These are phyloP conservation scores for Fulvia fulva DNA, from an alignment of 2,329 filamentous ascomycete genomes.

Conservation along the genomic window DNA sequence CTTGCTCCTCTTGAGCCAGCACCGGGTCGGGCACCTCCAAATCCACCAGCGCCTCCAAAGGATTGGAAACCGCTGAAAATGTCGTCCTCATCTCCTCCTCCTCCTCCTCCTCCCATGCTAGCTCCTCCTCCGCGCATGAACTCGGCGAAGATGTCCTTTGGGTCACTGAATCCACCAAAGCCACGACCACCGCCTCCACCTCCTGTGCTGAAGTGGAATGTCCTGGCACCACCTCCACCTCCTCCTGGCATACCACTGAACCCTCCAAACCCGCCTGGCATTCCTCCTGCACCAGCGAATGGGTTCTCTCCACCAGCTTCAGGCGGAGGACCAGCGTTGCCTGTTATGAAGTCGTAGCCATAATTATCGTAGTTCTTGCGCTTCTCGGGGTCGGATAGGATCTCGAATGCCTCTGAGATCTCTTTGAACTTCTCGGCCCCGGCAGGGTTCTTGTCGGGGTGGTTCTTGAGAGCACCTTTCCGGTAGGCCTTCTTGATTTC, in stretches of 20 bases:
- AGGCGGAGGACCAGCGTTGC: conserved; percentile 46
- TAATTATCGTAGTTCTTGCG: conserved; percentile 92
- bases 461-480: conserved; percentile 76
- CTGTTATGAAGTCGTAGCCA: conserved; percentile 78
- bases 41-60: conserved; percentile 37
- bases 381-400: conserved; percentile 94
- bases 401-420: conserved; percentile 92
- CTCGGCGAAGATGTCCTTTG: conserved; percentile 78
- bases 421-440: conserved; percentile 97
- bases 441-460: conserved; percentile 93
- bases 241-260: conserved; percentile 35
- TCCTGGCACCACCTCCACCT: conserved; percentile 48
- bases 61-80: conserved; percentile 50
- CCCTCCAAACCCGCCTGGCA: conserved; percentile 55
- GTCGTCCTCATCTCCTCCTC: conserved; percentile 47
- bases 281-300: conserved; percentile 45
- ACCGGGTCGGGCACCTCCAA: conserved; percentile 36
- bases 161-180: conserved; percentile 74
- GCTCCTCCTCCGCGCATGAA: conserved; percentile 65
- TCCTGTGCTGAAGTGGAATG: conserved; percentile 62
- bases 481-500: conserved; percentile 97
- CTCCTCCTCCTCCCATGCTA: conserved; percentile 43
- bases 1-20: conserved; percentile 39
- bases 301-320: conserved; percentile 47
- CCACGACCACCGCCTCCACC: conserved; percentile 54